phyloP scores from a whole-genome alignment of 768 basidiomycete species.

The Lactarius hatsudake region DNA sequence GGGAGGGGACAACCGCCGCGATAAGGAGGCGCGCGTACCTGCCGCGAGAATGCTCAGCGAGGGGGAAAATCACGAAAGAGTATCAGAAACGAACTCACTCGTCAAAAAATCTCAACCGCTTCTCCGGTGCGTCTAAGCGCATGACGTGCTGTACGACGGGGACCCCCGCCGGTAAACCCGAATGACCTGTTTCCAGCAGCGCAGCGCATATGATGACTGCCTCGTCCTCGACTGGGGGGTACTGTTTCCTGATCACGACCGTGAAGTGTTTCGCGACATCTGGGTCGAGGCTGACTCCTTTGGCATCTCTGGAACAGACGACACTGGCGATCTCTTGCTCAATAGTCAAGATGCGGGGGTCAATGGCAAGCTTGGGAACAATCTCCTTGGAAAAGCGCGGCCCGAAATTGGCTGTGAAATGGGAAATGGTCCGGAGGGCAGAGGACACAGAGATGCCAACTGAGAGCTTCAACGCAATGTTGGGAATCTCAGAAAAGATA shows the following conservation, averaged over 20 bases:
- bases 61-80: background rate
- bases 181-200: conserved; percentile 52
- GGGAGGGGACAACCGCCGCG: conserved; percentile 49
- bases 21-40: conserved; percentile 54
- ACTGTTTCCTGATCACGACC: conserved; percentile 47
- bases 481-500: conserved; percentile 43
- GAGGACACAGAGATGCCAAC: conserved; percentile 59
- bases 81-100: conserved; percentile 42
- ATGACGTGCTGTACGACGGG: conserved; percentile 49
- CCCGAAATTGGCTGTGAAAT: conserved; percentile 55
- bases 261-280: conserved; percentile 53
- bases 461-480: conserved; percentile 49
- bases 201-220: conserved; percentile 50
- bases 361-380: conserved; percentile 46
- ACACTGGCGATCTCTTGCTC: conserved; percentile 52
- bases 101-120: conserved; percentile 47
- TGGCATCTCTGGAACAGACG: conserved; percentile 35
- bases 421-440: conserved; percentile 55
- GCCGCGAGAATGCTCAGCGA: background rate
- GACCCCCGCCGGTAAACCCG: conserved; percentile 39
- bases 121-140: conserved; percentile 45
- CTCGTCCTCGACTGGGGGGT: conserved; percentile 41
- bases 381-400: conserved; percentile 53
- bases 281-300: conserved; percentile 36
- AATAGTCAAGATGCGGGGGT: conserved; percentile 43